Evolutionary conservation across 2,329 filamentous ascomycete species (phyloP).

Genomic region (Laburnicola sp.): DNA sequence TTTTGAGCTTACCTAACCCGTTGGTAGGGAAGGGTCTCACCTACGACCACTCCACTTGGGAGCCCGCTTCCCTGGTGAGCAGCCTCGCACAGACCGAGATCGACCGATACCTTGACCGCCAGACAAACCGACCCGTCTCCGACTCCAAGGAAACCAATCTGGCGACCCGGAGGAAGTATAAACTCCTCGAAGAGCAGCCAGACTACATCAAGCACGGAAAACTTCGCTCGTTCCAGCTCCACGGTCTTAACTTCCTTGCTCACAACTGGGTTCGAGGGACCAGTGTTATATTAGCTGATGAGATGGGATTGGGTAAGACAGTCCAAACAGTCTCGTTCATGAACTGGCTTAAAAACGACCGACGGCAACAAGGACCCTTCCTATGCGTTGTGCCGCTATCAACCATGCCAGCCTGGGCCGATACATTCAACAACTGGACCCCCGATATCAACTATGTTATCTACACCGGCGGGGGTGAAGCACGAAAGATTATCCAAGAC

Average conservation of each 20-base stretch:
- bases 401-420: constrained; percentile 96
- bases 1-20: constrained; percentile 26
- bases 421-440: constrained; percentile 95
- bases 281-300: constrained; percentile 96
- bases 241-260: constrained; percentile 90
- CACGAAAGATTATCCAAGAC: constrained; percentile 84
- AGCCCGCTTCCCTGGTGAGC: constrained; percentile 73
- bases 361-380: constrained; percentile 89
- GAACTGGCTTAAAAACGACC: constrained; percentile 91
- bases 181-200: constrained; percentile 74
- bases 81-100: constrained; percentile 84
- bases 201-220: constrained; percentile 82
- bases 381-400: constrained; percentile 96
- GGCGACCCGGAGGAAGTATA: constrained; percentile 62
- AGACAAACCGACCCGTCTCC: constrained; percentile 77
- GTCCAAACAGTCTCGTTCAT: constrained; percentile 97
- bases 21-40: constrained; percentile 73
- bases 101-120: constrained; percentile 85
- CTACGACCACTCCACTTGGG: constrained; percentile 98
- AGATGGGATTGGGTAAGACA: constrained; percentile 98
- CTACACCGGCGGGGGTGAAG: constrained; percentile 86
- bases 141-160: constrained; percentile 75
- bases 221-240: constrained; percentile 89
- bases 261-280: constrained; percentile 94
- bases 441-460: constrained; percentile 97